A percentile compares a stretch with the other conserved stretches of the same genome.
Evolutionary conservation across 495 filamentous ascomycete species (phyloP).

Genomic region (Penicillium odoratum): DNA sequence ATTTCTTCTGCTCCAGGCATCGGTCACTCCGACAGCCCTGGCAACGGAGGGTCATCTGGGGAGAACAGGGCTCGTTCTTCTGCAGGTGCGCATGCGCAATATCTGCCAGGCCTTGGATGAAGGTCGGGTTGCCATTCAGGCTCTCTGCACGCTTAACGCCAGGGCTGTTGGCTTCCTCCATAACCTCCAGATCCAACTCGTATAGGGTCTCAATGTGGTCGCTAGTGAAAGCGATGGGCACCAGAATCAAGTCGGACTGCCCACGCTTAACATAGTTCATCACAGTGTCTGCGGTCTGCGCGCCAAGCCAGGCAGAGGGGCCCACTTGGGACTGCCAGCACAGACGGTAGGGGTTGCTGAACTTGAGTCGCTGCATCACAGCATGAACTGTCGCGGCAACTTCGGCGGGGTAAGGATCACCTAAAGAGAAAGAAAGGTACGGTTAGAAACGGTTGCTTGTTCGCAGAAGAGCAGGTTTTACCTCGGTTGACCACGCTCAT

Average conservation of each 20-base stretch:
- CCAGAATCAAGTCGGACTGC: constrained; percentile 84
- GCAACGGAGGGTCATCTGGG: constrained; percentile 89
- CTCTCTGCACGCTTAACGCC: constrained; percentile 88
- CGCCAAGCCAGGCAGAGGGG: constrained; percentile 91
- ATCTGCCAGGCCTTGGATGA: constrained; percentile 87
- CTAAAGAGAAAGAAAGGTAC: constrained; percentile 33
- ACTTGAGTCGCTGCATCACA: constrained; percentile 86
- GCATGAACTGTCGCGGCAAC: constrained; percentile 97
- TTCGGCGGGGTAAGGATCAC: constrained; percentile 95
- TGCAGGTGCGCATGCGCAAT: constrained; percentile 78
- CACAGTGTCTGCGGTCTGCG: constrained; percentile 87
- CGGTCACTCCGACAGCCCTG: constrained; percentile 90
- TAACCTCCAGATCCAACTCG: constrained; percentile 94
- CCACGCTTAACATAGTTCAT: constrained; percentile 86
- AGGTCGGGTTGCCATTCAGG: constrained; percentile 86
- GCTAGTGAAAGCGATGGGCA: constrained; percentile 96
- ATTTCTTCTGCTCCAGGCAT: constrained; percentile 88
- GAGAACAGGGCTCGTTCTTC: constrained; percentile 65
- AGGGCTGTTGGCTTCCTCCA: constrained; percentile 77
- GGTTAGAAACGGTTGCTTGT: constrained; percentile 17
- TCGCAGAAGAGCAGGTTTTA: constrained; percentile 29
- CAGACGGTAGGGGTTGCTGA: constrained; percentile 85
- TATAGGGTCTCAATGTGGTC: constrained; percentile 98
- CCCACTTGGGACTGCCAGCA: constrained; percentile 99
- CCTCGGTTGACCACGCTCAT: constrained; percentile 96